Percentiles rank a stretch among this genome's conserved stretches.
Conservation (phyloP, 208 protist species). For the Trichomonas vaginalis region DNA sequence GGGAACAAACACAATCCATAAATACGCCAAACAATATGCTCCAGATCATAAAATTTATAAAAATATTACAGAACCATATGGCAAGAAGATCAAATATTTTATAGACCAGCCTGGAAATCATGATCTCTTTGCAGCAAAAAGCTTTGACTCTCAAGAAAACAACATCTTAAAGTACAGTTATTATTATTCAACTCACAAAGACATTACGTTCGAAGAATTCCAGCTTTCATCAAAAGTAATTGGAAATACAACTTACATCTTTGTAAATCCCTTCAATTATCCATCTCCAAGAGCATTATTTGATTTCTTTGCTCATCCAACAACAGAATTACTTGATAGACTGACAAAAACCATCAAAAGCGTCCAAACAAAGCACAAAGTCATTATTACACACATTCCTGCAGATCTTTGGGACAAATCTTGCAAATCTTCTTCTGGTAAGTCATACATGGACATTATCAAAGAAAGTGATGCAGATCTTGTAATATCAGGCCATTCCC, state of each 20-base stretch:
- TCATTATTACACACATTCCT: background rate
- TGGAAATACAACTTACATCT: background rate
- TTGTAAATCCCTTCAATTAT: background rate
- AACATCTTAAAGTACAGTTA: background rate
- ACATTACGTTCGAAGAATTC: background rate
- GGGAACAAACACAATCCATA: background rate
- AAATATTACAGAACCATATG: background rate
- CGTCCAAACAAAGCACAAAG: background rate
- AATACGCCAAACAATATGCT: background rate
- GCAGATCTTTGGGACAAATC: background rate
- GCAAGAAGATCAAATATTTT: background rate
- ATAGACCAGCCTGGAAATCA: background rate
- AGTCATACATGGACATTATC: background rate
- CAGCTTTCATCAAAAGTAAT: background rate
- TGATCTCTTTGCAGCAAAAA: background rate
- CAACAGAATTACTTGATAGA: background rate
- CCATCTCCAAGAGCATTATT: background rate
- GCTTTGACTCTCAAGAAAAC: background rate
- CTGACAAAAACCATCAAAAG: background rate
- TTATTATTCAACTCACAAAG: background rate
- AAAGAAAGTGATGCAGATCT: background rate
- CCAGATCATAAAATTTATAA: background rate
- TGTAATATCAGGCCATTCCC: background rate
- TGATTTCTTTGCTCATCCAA: background rate
- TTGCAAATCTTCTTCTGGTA: background rate